phyloP scores from a whole-genome alignment of 1,139 yeast genomes.

The Sugiyamaella xylanicola region DNA sequence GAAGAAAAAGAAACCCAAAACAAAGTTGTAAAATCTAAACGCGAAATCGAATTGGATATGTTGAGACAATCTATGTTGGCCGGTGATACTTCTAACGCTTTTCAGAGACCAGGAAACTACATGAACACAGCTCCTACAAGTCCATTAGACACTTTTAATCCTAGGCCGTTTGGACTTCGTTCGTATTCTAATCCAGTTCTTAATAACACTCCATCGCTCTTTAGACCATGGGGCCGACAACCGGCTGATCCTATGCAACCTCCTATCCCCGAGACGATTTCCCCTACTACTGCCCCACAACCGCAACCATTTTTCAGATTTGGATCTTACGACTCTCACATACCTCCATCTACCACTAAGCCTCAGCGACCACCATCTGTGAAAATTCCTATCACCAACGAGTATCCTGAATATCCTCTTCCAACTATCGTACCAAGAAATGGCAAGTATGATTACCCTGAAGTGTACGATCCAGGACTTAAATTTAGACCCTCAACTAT shows the following conservation, averaged over 20 bases:
- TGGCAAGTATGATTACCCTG: slow-evolving; percentile 17
- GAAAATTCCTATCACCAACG: slow-evolving; percentile 19
- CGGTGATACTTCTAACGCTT: neutral
- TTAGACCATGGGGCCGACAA: slow-evolving; percentile 12
- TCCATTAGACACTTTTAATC: slow-evolving; percentile 8
- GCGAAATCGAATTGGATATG: slow-evolving; percentile 3
- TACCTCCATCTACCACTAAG: neutral
- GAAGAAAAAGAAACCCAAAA: neutral
- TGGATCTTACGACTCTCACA: slow-evolving; percentile 7
- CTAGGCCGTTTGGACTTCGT: slow-evolving; percentile 12
- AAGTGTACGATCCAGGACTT: slow-evolving; percentile 3
- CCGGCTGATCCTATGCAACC: neutral
- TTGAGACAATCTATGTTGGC: slow-evolving; percentile 5
- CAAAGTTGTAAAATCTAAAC: neutral
- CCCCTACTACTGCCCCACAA: slow-evolving; percentile 4
- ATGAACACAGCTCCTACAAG: slow-evolving; percentile 7
- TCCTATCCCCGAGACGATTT: neutral
- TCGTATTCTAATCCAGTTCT: slow-evolving; percentile 21
- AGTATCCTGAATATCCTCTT: slow-evolving; percentile 20
- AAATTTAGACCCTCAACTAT: neutral
- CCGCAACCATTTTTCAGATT: slow-evolving; percentile 1
- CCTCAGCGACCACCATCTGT: slow-evolving; percentile 17
- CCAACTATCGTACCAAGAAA: slow-evolving; percentile 7
- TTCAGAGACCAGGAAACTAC: slow-evolving; percentile 1
- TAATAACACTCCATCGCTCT: slow-evolving; percentile 5